Percentiles rank a stretch among this genome's conserved stretches.
phyloP scores from a whole-genome alignment of 805 yeast genomes.

The Ogataea henricii region DNA sequence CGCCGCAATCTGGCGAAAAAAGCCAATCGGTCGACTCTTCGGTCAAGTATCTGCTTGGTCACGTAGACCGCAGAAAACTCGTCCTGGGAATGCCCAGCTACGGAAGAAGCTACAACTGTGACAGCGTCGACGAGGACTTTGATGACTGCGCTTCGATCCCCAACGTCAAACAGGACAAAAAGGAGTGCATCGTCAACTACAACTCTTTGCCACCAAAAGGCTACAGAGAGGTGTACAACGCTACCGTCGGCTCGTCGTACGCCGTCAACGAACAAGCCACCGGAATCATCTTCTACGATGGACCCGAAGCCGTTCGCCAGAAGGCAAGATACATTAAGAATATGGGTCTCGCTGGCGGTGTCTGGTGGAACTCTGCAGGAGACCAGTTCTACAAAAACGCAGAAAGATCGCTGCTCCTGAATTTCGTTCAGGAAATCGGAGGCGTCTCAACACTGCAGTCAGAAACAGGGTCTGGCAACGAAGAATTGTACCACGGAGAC shows the following conservation, averaged over 20 bases:
- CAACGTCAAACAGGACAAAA: constrained; percentile 10
- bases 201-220: constrained; percentile 26
- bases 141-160: constrained; percentile 24
- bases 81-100: constrained; percentile 87
- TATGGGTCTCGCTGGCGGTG: constrained; percentile 70
- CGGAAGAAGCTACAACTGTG: constrained; percentile 48
- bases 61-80: constrained; percentile 42
- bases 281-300: constrained; percentile 68
- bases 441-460: constrained; percentile 16
- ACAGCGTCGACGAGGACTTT: constrained; percentile 16
- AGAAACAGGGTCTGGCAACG: neutral
- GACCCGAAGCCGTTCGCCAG: constrained; percentile 45
- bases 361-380: constrained; percentile 96
- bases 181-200: constrained; percentile 29
- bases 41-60: constrained; percentile 32
- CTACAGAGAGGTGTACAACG: constrained; percentile 52
- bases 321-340: constrained; percentile 63
- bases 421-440: constrained; percentile 46
- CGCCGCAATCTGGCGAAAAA: constrained; percentile 22
- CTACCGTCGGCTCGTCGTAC: constrained; percentile 52
- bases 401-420: constrained; percentile 43
- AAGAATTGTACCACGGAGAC: constrained; percentile 9
- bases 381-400: constrained; percentile 44
- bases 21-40: constrained; percentile 49
- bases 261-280: constrained; percentile 43